phyloP scores from a whole-genome alignment of 192 early-diverging fungal genomes.

The Allomyces macrogynus region DNA sequence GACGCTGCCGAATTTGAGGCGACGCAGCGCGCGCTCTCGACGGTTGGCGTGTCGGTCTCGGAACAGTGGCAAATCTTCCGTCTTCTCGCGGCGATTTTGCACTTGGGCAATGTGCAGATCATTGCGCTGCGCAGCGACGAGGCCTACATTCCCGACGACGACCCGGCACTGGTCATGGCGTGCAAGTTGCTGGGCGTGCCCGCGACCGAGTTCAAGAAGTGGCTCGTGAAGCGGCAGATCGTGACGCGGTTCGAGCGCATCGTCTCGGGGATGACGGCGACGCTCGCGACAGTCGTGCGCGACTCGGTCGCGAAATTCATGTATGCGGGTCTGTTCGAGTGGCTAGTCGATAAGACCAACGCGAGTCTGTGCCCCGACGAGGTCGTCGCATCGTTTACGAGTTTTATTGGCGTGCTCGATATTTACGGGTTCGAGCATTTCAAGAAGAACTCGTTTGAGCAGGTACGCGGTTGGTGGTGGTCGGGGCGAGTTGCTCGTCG shows the following conservation, averaged over 20 bases:
- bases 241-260: slow-evolving; percentile 78
- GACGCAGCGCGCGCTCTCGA: slow-evolving; percentile 66
- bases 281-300: slow-evolving; percentile 60
- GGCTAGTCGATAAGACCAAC: slow-evolving; percentile 83
- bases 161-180: slow-evolving; percentile 46
- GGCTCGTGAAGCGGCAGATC: slow-evolving; percentile 83
- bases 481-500: neutral
- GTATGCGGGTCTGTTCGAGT: slow-evolving; percentile 88
- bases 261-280: slow-evolving; percentile 45
- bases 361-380: slow-evolving; percentile 31
- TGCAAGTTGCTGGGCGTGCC: slow-evolving; percentile 58
- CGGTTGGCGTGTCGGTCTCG: slow-evolving; percentile 61
- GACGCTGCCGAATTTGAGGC: slow-evolving; percentile 79
- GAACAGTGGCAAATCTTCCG: slow-evolving; percentile 77
- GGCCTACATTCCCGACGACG: slow-evolving; percentile 53
- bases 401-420: slow-evolving; percentile 93
- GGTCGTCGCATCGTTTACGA: neutral
- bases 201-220: slow-evolving; percentile 62
- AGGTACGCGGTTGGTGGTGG: slow-evolving; percentile 28
- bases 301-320: slow-evolving; percentile 95
- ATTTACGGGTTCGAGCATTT: slow-evolving; percentile 99
- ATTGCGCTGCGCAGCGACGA: slow-evolving; percentile 36
- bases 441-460: slow-evolving; percentile 97
- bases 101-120: slow-evolving; percentile 88
- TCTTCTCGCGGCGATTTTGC: slow-evolving; percentile 78